Conservation (phyloP, 2,329 filamentous ascomycete genomes). For the Pseudopyrenochaeta lycopersici region DNA sequence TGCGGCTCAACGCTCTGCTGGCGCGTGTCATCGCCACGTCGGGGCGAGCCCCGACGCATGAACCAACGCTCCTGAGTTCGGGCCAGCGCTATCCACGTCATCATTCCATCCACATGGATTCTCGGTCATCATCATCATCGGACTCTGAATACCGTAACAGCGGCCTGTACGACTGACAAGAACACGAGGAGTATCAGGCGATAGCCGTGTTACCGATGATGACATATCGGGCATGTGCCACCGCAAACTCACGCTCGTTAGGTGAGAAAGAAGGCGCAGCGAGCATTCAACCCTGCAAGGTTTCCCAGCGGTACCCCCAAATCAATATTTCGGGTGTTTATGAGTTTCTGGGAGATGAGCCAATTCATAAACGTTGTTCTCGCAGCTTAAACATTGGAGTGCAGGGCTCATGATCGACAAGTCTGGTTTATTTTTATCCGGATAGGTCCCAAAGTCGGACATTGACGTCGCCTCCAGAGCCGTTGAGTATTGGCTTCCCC, state of each 20-base stretch:
- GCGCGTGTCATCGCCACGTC: conserved; percentile 18
- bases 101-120: conserved; percentile 1
- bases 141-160: background rate
- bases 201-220: background rate
- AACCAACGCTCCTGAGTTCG: conserved; percentile 27
- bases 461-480: conserved; percentile 27
- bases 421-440: conserved; percentile 28
- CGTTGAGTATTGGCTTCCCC: conserved; percentile 29
- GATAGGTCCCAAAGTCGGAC: conserved; percentile 5
- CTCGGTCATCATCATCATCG: background rate
- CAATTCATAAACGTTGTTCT: background rate
- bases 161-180: no score
- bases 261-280: background rate
- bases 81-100: conserved; percentile 30
- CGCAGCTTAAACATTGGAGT: background rate
- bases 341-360: background rate
- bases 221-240: background rate
- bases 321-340: background rate
- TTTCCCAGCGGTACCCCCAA: background rate
- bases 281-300: background rate
- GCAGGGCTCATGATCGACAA: conserved; percentile 7
- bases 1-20: conserved; percentile 3
- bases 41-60: conserved; percentile 15
- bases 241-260: background rate
- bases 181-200: background rate